Evolutionary conservation across 805 yeast genomes (phyloP).

Genomic region (Jamesozyma gamospora): DNA sequence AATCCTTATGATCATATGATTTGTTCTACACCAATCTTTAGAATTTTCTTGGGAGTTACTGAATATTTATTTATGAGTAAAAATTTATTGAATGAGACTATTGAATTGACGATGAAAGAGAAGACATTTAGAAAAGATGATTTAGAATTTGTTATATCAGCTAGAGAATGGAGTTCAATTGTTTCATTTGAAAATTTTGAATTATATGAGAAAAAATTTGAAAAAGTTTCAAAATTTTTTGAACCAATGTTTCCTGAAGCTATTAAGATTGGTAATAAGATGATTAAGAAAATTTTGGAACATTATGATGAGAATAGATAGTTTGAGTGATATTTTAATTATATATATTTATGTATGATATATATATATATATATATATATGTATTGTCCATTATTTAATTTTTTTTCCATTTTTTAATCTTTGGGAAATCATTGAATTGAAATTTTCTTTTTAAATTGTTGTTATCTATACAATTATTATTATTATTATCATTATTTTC

Average conservation of each 20-base stretch:
- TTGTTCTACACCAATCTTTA: slow-evolving; percentile 87
- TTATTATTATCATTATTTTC: neutral
- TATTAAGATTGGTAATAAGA: slow-evolving; percentile 78
- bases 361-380: neutral
- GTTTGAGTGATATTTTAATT: neutral
- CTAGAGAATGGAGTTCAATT: slow-evolving; percentile 76
- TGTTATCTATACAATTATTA: neutral
- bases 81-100: slow-evolving; percentile 67
- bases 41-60: slow-evolving; percentile 88
- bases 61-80: slow-evolving; percentile 86
- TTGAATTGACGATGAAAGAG: slow-evolving; percentile 59
- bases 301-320: slow-evolving; percentile 11
- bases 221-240: slow-evolving; percentile 73
- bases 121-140: slow-evolving; percentile 77
- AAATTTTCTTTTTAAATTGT: neutral
- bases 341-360: neutral
- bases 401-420: neutral
- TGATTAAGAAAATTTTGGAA: slow-evolving; percentile 70
- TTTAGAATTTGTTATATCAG: slow-evolving; percentile 83
- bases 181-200: slow-evolving; percentile 68
- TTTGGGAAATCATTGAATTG: neutral
- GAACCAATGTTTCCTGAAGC: slow-evolving; percentile 84
- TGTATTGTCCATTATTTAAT: neutral
- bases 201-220: slow-evolving; percentile 62
- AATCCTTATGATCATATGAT: slow-evolving; percentile 95